A percentile compares a stretch with the other conserved stretches of the same genome.
phyloP scores from a whole-genome alignment of 2,329 filamentous ascomycete genomes.

The Colletotrichum cuscutae region DNA sequence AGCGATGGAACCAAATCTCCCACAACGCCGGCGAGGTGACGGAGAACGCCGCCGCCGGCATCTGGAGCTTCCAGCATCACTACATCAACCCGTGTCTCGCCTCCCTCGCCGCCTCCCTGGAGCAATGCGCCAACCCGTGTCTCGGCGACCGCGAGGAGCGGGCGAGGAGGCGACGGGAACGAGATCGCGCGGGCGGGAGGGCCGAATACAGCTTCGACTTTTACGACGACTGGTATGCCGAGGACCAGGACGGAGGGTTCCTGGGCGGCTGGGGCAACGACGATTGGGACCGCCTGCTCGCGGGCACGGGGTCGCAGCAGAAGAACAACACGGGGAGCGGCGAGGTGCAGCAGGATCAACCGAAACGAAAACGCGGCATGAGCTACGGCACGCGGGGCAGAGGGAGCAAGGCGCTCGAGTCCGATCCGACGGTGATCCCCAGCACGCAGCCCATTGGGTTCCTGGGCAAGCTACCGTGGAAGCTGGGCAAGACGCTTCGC shows the following conservation, averaged over 20 bases:
- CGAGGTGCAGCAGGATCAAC: constrained; percentile 68
- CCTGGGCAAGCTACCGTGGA: constrained; percentile 84
- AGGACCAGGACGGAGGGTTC: constrained; percentile 60
- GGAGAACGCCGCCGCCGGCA: constrained; percentile 88
- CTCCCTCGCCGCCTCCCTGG: constrained; percentile 72
- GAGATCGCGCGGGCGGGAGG: constrained; percentile 65
- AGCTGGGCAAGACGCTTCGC: constrained; percentile 81
- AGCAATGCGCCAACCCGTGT: constrained; percentile 78
- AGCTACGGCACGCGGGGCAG: constrained; percentile 80
- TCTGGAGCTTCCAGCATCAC: constrained; percentile 88
- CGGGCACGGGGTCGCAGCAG: constrained; percentile 68
- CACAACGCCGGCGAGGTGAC: constrained; percentile 92
- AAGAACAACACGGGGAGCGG: constrained; percentile 42
- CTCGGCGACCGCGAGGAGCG: constrained; percentile 79
- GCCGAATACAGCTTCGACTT: constrained; percentile 95
- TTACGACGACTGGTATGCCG: constrained; percentile 94
- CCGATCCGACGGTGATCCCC: constrained; percentile 91
- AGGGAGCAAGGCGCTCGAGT: constrained; percentile 54
- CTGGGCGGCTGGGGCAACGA: constrained; percentile 82
- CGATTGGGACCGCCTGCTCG: constrained; percentile 85
- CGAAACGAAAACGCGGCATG: constrained; percentile 82
- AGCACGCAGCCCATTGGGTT: constrained; percentile 89
- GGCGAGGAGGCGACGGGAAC: constrained; percentile 73
- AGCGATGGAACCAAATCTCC: constrained; percentile 92
- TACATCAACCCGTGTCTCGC: constrained; percentile 86